Conservation (phyloP, 169 alveolate genomes). For the Cyclospora cayetanensis region DNA sequence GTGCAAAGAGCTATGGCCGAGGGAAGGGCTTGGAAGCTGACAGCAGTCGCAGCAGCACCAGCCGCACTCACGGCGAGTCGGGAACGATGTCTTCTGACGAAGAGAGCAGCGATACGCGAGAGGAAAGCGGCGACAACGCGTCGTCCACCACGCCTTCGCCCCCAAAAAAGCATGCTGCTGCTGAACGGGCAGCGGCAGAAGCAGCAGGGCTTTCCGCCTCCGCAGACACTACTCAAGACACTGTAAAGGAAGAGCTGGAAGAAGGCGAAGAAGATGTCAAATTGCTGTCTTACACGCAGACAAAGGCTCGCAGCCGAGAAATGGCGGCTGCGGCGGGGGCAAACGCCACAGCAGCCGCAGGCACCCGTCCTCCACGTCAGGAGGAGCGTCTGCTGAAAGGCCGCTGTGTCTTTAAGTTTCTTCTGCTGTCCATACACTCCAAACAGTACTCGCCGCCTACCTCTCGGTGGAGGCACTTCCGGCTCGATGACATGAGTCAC, state of each 20-base stretch:
- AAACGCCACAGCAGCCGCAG: background rate
- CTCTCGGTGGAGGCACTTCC: background rate
- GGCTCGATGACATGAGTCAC: background rate
- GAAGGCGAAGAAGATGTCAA: background rate
- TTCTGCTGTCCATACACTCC: constrained; percentile 39
- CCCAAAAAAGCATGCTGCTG: background rate
- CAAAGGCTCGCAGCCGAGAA: background rate
- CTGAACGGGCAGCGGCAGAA: background rate
- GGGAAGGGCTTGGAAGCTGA: background rate
- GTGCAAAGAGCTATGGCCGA: background rate
- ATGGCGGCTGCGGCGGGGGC: background rate
- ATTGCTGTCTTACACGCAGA: background rate
- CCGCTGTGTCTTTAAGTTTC: background rate
- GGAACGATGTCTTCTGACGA: background rate
- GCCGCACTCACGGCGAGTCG: background rate
- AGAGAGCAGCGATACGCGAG: background rate
- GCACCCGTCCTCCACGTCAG: background rate
- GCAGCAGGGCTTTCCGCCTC: background rate
- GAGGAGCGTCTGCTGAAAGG: background rate
- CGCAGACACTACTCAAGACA: background rate
- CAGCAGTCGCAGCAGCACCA: background rate
- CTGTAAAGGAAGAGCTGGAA: background rate
- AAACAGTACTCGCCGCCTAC: background rate
- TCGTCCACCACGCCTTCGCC: too few species aligned
- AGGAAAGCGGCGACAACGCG: too few species aligned